Evolutionary conservation across 2,329 filamentous ascomycete genomes (phyloP).

Genomic region (Pseudophaeomoniella oleicola): DNA sequence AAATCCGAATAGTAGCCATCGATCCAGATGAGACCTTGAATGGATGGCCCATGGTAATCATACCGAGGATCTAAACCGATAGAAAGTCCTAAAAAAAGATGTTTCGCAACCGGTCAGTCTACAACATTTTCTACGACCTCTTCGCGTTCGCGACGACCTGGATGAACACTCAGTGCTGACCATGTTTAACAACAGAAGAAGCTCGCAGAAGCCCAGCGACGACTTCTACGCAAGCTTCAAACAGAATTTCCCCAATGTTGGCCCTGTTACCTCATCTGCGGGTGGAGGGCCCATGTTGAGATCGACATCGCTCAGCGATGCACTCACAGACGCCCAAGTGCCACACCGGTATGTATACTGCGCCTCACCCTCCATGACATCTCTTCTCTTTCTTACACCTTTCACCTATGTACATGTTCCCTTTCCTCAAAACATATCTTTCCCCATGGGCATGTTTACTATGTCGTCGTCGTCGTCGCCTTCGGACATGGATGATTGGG

Average conservation of each 20-base stretch:
- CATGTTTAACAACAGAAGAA: constrained; percentile 39
- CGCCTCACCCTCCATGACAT: constrained; percentile 5
- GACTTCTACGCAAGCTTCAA: constrained; percentile 75
- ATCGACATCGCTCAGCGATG: constrained; percentile 13
- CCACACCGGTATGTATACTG: constrained; percentile 10
- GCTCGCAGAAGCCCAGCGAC: constrained; percentile 71
- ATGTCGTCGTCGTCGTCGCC: constrained; percentile 3
- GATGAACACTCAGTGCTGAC: constrained; percentile 6
- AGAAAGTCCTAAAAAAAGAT: too few relatives aligned
- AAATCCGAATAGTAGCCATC: not conserved
- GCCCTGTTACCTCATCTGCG: constrained; percentile 35
- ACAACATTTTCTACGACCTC: constrained; percentile 5
- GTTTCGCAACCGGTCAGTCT: constrained; percentile 33
- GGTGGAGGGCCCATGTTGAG: constrained; percentile 22
- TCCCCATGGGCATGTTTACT: too few relatives aligned
- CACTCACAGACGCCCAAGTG: constrained; percentile 11
- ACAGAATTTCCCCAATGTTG: constrained; percentile 64
- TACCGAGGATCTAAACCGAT: not conserved
- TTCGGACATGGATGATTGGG: not conserved
- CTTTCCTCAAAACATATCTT: too few relatives aligned
- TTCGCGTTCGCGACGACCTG: too few relatives aligned
- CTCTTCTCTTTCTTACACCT: constrained; percentile 3
- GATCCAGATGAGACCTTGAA: not conserved
- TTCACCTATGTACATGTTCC: constrained; percentile 2
- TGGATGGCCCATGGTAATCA: not conserved